Conservation (phyloP, 2,329 filamentous ascomycete species). For the Zasmidium angulare region DNA sequence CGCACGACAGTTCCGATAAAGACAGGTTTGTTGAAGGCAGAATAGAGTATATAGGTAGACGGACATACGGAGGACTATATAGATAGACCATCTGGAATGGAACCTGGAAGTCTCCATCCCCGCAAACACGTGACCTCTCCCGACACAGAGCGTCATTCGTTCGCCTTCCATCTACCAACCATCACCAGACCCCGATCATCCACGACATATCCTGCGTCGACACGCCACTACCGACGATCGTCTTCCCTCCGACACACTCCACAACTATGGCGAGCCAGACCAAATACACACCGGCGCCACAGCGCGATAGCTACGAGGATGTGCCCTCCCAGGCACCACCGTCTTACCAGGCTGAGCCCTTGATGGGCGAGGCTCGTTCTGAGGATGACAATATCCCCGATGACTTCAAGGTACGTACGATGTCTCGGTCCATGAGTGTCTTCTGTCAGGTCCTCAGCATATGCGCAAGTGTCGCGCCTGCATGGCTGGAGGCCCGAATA, state of each 20-base stretch:
- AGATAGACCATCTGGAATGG: too few species aligned
- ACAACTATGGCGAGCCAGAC: conserved; percentile 68
- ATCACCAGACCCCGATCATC: neutral
- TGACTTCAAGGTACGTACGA: conserved; percentile 87
- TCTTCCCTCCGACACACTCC: neutral
- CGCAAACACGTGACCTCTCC: neutral
- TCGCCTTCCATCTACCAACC: conserved; percentile 13
- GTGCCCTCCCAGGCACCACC: conserved; percentile 70
- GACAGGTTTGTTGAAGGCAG: too few species aligned
- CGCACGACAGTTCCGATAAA: too few species aligned
- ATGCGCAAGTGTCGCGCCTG: too few species aligned
- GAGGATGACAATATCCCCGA: conserved; percentile 92
- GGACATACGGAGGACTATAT: too few species aligned
- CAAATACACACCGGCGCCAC: conserved; percentile 80
- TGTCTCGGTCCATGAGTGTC: too few species aligned
- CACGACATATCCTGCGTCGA: neutral
- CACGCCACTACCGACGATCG: neutral
- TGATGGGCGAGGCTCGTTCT: conserved; percentile 65
- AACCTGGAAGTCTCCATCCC: too few species aligned
- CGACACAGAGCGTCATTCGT: conserved; percentile 8
- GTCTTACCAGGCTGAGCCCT: conserved; percentile 68
- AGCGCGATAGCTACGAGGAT: conserved; percentile 82
- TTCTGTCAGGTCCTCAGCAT: too few species aligned
- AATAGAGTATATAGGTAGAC: too few species aligned
- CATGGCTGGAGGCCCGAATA: too few species aligned